Base-by-base conservation (phyloP, 176 grass and related monocot genomes). In the Ananas comosus region DNA sequence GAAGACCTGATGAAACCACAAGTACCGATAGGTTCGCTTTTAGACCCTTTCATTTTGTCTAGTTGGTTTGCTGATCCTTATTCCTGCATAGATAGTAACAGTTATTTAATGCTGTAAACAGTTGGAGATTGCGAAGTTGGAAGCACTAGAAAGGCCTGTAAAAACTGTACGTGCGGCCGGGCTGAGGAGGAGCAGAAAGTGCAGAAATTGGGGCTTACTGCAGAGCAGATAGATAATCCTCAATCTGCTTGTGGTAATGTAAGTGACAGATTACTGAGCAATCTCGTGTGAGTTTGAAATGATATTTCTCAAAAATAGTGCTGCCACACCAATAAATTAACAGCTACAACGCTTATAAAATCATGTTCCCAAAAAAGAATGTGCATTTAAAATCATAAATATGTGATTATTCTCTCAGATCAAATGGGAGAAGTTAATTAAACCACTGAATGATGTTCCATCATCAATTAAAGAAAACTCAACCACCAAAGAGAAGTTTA, bases 1-100 rank as follows among this genome's bases (percentile, higher is more conserved):
- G 95, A 99, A 8, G 95, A 99, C 64, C 67, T 93, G 87, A 93
- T 86, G 80, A 99, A 99, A 51, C 95, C 95, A 73, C 48, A 93
- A 57, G 79, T 99, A 65, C 84, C 94, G 67, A 78, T 83, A 85
- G 89, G 95, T 99, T 42, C 33, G 84, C 1, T 42, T 51, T 51
- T 63, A 51, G 75, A 56, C 56, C 9, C n/a, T 61, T 16, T 18
- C 21, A 21, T 10, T 19, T 18, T 61, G 21, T 61, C 14, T 22
- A 61, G 16, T 61, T 9, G 21, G 9, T 61, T 42, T 42, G 13
- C 17, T 22, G 56, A 61, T 22, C 21, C 19, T 9, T 59, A 9
- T 16, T 61, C 56, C 16, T 56, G 2, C 10, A 16, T 61, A n/a
- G 14, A 61, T 61, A 9, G 16, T 18, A 18, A 61, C 33, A 21